Percentiles rank a stretch among this genome's conserved stretches.
These are phyloP conservation scores for Phellopilus nigrolimitatus DNA, from an alignment of 1,284 basidiomycete species.

Conservation along the genomic window DNA sequence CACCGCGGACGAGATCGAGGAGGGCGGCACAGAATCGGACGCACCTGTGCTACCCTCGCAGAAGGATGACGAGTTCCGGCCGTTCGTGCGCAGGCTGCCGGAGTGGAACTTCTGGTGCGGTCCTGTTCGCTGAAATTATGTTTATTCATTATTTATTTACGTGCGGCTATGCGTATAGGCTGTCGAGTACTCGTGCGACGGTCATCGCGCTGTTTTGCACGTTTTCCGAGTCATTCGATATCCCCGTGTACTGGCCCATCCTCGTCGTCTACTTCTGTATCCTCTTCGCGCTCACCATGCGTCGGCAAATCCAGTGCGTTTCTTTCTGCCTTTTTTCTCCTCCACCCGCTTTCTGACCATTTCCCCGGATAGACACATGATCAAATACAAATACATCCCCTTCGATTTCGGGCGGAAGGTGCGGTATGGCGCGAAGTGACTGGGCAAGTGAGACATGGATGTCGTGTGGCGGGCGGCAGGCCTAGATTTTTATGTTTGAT, in stretches of 20 bases:
- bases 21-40: constrained; percentile 63
- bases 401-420: constrained; percentile 89
- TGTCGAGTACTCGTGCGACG: constrained; percentile 88
- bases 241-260: constrained; percentile 98
- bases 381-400: constrained; percentile 94
- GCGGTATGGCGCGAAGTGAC: constrained; percentile 50
- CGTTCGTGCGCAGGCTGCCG: constrained; percentile 93
- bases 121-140: background rate
- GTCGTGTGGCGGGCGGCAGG: too few species aligned
- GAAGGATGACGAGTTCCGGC: constrained; percentile 89
- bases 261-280: constrained; percentile 90
- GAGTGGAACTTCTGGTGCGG: constrained; percentile 94
- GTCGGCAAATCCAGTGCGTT: constrained; percentile 87
- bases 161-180: constrained; percentile 49
- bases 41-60: constrained; percentile 48
- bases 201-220: constrained; percentile 78
- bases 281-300: constrained; percentile 86
- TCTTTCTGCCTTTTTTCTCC: background rate
- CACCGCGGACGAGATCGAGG: constrained; percentile 92
- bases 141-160: background rate
- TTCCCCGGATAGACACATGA: constrained; percentile 79
- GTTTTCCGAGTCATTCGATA: constrained; percentile 79
- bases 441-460: too few species aligned
- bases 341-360: constrained; percentile 4
- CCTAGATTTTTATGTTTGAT: too few species aligned